These are phyloP conservation scores for Gracilariopsis chorda DNA, from an alignment of 23 red algal species.

Conservation along the genomic window DNA sequence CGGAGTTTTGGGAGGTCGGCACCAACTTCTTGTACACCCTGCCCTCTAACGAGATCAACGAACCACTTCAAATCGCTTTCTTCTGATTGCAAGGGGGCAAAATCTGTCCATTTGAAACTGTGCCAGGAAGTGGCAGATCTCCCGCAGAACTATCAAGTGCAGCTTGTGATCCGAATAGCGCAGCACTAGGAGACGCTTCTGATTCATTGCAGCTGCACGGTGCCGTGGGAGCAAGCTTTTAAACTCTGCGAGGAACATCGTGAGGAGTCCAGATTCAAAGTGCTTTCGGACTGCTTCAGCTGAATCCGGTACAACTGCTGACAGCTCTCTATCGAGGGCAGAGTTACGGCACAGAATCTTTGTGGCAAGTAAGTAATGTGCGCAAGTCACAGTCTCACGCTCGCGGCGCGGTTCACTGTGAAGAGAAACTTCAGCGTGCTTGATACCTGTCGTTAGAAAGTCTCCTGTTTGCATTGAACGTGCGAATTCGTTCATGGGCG, in stretches of 20 bases:
- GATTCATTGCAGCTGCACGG: constrained; percentile 35
- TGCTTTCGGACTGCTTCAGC: constrained; percentile 14
- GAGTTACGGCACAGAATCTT: constrained; percentile 48
- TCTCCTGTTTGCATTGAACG: constrained; percentile 61
- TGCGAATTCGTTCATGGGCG: constrained; percentile 67
- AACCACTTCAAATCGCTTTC: too few relatives aligned
- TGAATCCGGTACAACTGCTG: background rate
- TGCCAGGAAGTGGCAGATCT: too few relatives aligned
- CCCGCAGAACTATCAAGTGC: too few relatives aligned
- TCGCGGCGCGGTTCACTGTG: constrained; percentile 11
- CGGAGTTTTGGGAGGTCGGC: too few relatives aligned
- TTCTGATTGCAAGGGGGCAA: too few relatives aligned
- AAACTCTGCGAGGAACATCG: constrained; percentile 66
- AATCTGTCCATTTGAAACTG: too few relatives aligned
- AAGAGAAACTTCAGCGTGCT: constrained; percentile 32
- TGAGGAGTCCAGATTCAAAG: constrained; percentile 40
- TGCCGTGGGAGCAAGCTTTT: constrained; percentile 59
- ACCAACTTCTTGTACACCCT: too few relatives aligned
- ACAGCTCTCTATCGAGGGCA: constrained; percentile 22
- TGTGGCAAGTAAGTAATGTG: constrained; percentile 50
- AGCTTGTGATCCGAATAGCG: too few relatives aligned
- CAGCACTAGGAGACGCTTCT: too few relatives aligned
- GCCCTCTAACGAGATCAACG: too few relatives aligned
- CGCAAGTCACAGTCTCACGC: constrained; percentile 55
- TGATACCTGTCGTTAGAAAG: constrained; percentile 34